These are phyloP conservation scores for Parathielavia appendiculata DNA, from an alignment of 495 filamentous ascomycete species.

Conservation along the genomic window DNA sequence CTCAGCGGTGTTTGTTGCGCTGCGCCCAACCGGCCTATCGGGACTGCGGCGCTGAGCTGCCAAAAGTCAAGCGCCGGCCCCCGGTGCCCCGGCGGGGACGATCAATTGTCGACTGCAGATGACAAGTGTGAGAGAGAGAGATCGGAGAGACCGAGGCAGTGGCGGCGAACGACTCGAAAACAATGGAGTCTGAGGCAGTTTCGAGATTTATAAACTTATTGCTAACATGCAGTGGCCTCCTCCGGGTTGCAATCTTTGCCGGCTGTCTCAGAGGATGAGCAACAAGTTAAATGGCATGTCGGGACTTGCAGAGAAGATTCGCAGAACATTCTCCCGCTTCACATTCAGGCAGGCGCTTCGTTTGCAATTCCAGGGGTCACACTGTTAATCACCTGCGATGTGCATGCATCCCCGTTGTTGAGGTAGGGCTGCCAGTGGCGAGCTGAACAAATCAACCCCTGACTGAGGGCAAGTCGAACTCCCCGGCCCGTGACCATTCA, in stretches of 20 bases:
- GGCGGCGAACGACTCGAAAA: neutral
- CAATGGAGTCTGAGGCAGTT: no score
- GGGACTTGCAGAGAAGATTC: neutral
- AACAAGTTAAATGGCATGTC: neutral
- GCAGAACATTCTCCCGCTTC: neutral
- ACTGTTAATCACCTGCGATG: no score
- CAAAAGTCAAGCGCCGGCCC: neutral
- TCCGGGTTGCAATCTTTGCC: no score
- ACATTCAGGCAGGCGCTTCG: neutral
- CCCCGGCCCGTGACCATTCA: no score
- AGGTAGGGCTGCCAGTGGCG: no score
- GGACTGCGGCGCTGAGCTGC: neutral
- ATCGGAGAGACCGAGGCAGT: conserved; percentile 1
- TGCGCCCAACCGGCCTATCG: neutral
- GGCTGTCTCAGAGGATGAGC: no score
- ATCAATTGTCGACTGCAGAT: neutral
- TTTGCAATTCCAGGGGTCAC: neutral
- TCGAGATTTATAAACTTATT: no score
- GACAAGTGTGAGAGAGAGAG: neutral
- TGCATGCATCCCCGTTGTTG: no score
- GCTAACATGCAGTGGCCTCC: no score
- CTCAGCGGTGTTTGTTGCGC: neutral
- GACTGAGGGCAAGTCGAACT: no score
- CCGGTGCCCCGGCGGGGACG: no score
- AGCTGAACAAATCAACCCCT: no score